A percentile compares a stretch with the other conserved stretches of the same genome.
Evolutionary conservation across 495 filamentous ascomycete genomes (phyloP).

Genomic region (Tuber indicum): DNA sequence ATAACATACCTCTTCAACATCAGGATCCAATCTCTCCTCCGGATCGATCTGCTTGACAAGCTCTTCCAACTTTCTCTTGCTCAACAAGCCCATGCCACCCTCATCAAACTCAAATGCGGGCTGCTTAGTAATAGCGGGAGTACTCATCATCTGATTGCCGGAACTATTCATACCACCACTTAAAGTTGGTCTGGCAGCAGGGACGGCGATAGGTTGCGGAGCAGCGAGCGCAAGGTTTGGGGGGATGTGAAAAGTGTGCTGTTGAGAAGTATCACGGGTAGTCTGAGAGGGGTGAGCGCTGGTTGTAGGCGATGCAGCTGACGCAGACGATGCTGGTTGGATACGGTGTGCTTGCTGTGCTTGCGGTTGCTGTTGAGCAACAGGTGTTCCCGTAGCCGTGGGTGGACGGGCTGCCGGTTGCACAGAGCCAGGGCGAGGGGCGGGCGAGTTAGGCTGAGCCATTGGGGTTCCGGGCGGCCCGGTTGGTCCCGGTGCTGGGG

Average conservation of each 20-base stretch:
- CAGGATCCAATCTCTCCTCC: slow-evolving; percentile 66
- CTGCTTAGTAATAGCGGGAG: slow-evolving; percentile 75
- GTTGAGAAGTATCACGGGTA: slow-evolving; percentile 43
- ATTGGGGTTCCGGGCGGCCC: slow-evolving; percentile 23
- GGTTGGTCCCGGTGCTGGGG: slow-evolving; percentile 14
- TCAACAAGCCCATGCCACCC: slow-evolving; percentile 79
- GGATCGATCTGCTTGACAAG: slow-evolving; percentile 81
- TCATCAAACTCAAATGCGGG: slow-evolving; percentile 78
- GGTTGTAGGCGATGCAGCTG: slow-evolving; percentile 44
- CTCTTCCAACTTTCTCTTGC: slow-evolving; percentile 94
- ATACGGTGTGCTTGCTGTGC: slow-evolving; percentile 24
- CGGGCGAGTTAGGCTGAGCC: slow-evolving; percentile 36
- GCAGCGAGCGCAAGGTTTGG: slow-evolving; percentile 65
- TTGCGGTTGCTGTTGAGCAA: slow-evolving; percentile 27
- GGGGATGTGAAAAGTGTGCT: slow-evolving; percentile 61
- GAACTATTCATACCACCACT: slow-evolving; percentile 65
- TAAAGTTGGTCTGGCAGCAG: slow-evolving; percentile 63
- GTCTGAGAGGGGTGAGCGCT: slow-evolving; percentile 50
- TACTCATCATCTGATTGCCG: slow-evolving; percentile 70
- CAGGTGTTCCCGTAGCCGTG: slow-evolving; percentile 34
- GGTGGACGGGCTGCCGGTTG: slow-evolving; percentile 30
- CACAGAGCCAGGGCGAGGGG: slow-evolving; percentile 31
- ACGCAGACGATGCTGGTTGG: slow-evolving; percentile 26
- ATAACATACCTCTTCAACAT: slow-evolving; percentile 81
- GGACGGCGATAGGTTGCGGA: slow-evolving; percentile 67